Conservation (phyloP, 805 yeast genomes). For the Lachancea thermotolerans region DNA sequence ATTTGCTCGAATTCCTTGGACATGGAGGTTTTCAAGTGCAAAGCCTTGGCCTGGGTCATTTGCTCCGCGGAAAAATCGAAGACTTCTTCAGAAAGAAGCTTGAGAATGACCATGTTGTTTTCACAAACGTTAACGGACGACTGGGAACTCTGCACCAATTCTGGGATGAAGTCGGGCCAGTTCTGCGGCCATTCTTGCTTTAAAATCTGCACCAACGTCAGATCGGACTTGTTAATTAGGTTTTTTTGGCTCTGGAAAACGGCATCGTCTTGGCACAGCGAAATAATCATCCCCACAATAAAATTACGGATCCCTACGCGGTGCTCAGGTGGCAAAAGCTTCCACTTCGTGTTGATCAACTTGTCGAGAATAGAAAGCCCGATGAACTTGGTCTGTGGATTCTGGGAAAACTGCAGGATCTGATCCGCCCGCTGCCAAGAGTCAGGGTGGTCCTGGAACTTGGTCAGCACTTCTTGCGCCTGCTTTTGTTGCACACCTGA, state of each 20-base stretch:
- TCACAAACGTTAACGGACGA: slow-evolving; percentile 92
- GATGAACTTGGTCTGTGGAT: slow-evolving; percentile 86
- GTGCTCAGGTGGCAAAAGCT: slow-evolving; percentile 80
- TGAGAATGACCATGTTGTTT: slow-evolving; percentile 90
- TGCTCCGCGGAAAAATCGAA: slow-evolving; percentile 94
- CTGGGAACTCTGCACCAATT: slow-evolving; percentile 76
- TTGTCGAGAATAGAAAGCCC: slow-evolving; percentile 87
- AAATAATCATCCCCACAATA: slow-evolving; percentile 86
- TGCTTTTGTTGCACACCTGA: slow-evolving; percentile 58
- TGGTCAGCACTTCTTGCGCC: slow-evolving; percentile 65
- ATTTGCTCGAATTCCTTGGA: slow-evolving; percentile 87
- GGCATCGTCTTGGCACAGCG: slow-evolving; percentile 78
- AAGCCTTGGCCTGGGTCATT: slow-evolving; percentile 93
- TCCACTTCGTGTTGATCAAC: slow-evolving; percentile 89
- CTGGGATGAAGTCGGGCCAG: slow-evolving; percentile 97
- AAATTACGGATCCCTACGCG: slow-evolving; percentile 90
- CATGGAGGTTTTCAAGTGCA: slow-evolving; percentile 74
- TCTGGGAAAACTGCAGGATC: slow-evolving; percentile 68
- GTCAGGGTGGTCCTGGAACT: slow-evolving; percentile 89
- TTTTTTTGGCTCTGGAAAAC: slow-evolving; percentile 68
- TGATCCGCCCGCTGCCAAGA: slow-evolving; percentile 94
- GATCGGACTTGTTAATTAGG: slow-evolving; percentile 84
- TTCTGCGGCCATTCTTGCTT: slow-evolving; percentile 99
- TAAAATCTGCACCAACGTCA: slow-evolving; percentile 86
- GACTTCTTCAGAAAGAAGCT: slow-evolving; percentile 87